Percentiles rank a stretch among this genome's conserved stretches.
Conservation (phyloP, 192 early-diverging fungal genomes). For the Mortierella hygrophila region DNA sequence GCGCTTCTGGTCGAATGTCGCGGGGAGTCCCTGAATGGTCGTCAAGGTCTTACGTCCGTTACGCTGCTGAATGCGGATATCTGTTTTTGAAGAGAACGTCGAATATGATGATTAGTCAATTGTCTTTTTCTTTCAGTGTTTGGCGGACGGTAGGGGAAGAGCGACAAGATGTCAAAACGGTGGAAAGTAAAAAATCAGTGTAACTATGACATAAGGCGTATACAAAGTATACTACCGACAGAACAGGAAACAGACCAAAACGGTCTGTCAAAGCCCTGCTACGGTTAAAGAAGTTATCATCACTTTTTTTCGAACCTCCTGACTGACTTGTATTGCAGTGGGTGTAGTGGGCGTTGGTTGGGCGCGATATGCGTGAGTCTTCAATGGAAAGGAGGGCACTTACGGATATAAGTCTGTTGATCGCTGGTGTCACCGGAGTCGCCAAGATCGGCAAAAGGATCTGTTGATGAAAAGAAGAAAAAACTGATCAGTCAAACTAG, state of each 20-base stretch:
- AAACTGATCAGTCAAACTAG: neutral
- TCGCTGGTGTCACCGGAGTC: slow-evolving; percentile 43
- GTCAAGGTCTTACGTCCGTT: slow-evolving; percentile 97
- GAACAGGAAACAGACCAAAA: slow-evolving; percentile 56
- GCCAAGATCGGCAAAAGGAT: slow-evolving; percentile 60
- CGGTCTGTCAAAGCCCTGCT: slow-evolving; percentile 53
- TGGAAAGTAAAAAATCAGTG: slow-evolving; percentile 45
- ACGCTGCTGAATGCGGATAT: slow-evolving; percentile 97
- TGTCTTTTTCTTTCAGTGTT: neutral
- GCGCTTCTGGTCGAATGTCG: slow-evolving; percentile 87
- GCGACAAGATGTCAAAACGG: neutral
- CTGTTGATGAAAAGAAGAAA: slow-evolving; percentile 8
- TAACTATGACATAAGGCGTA: slow-evolving; percentile 60
- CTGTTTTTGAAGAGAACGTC: slow-evolving; percentile 58
- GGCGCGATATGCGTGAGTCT: neutral
- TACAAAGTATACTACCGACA: slow-evolving; percentile 56
- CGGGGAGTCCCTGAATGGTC: slow-evolving; percentile 92
- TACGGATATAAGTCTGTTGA: slow-evolving; percentile 60
- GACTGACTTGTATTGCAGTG: no score
- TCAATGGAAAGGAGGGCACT: neutral
- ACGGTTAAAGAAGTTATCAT: slow-evolving; percentile 57
- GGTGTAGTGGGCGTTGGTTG: no score
- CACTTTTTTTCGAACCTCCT: slow-evolving; percentile 29
- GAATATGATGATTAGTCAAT: neutral
- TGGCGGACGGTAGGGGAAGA: neutral